Conservation (phyloP, 2,329 filamentous ascomycete genomes). For the Fusarium nisikadoi region DNA sequence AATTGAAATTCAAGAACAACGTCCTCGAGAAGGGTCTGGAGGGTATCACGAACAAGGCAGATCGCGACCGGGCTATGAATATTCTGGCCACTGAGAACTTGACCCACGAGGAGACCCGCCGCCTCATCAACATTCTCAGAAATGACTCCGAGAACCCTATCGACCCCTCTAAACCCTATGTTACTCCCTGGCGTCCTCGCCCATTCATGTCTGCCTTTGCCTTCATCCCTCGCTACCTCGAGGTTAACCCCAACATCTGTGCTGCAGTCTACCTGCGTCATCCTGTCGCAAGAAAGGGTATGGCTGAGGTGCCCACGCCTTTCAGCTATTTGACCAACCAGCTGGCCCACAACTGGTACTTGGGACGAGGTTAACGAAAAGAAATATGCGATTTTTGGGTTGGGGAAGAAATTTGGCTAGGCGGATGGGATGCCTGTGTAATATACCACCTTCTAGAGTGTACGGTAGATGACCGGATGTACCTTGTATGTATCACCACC, state of each 20-base stretch:
- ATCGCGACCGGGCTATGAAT: constrained; percentile 45
- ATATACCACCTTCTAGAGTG: constrained; percentile 48
- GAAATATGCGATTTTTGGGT: constrained; percentile 14
- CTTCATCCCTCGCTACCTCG: constrained; percentile 93
- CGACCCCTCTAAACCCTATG: constrained; percentile 83
- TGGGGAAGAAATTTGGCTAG: constrained; percentile 32
- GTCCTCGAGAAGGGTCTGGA: constrained; percentile 51
- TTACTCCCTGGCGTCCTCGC: constrained; percentile 88
- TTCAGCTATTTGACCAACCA: constrained; percentile 77
- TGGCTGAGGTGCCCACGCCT: constrained; percentile 86
- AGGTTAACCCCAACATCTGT: constrained; percentile 98
- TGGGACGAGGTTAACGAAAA: constrained; percentile 74
- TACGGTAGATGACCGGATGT: constrained; percentile 47
- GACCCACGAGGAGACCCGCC: constrained; percentile 61
- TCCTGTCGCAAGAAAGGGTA: constrained; percentile 85
- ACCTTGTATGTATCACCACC: constrained; percentile 45
- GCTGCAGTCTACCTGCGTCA: constrained; percentile 94
- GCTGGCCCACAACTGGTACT: constrained; percentile 93
- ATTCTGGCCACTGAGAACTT: constrained; percentile 51
- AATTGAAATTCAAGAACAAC: constrained; percentile 44
- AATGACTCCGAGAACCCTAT: constrained; percentile 79
- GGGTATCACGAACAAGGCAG: constrained; percentile 48
- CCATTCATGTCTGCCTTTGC: constrained; percentile 92
- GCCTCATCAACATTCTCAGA: constrained; percentile 67
- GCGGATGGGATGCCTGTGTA: constrained; percentile 43